Evolutionary conservation across 768 basidiomycete species (phyloP), one percentile per base, ranked within the genome.

Genomic region (Amanita subjunquillea): DNA sequence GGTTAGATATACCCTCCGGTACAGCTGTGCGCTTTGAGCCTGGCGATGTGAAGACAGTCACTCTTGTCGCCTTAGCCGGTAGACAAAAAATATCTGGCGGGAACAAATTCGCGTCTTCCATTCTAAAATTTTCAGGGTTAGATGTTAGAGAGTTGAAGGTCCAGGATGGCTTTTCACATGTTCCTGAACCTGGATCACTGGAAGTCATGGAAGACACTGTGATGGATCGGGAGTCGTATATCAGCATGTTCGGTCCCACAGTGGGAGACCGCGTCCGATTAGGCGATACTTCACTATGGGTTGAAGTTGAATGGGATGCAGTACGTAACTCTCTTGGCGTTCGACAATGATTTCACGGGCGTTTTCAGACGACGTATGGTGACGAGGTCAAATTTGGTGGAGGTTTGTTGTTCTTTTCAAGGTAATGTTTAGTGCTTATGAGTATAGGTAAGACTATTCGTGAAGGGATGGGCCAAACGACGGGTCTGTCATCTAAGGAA

Each of bases 351-450:
- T 22, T 56, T 50, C 20, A 49, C n/a, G n/a, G 23, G 5, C 8
- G 3, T 48, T 23, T 25, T 30, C 2, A 90, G 83, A 88, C 94
- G 4, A 72, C 82, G 3, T 95, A 96, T 62, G 96, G 95, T 1
- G 95, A 98, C 54, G 95, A 98, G 68, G 87, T 90, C 69, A 98
- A 97, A 69, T 99, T 99, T 60, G 96, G 96, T 6, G 95, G 93
- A 61, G 95, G 91, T 83, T 60, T 56, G 69, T 44, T 12, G 12
- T 6, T 29, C 46, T 12, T 55, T 39, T 44, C 20, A 23, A 20
- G 38, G 50, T 4, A 40, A 40, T 20, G 7, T 17, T 13, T 43
- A 44, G 15, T 43, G 3, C 23, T 54, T 4, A 60, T 38, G 42
- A 48, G 22, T 41, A 44, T 56, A 91, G 90, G 93, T 15, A 97